phyloP scores from a whole-genome alignment of 2,329 filamentous ascomycete genomes.

The Fusarium udum region DNA sequence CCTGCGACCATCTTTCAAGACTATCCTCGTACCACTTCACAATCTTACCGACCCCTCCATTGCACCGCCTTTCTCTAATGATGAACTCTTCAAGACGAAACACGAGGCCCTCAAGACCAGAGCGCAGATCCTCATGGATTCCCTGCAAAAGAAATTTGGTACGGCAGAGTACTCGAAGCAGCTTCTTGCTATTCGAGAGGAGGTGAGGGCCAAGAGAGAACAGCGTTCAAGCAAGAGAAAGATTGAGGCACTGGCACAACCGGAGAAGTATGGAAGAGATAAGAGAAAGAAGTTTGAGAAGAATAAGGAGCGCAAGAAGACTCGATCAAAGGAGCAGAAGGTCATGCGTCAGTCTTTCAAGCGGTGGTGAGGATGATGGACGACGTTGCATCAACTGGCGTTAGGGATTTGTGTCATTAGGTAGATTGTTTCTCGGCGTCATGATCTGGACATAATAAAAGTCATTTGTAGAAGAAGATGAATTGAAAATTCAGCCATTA shows the following conservation, averaged over 20 bases:
- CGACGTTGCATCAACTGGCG: constrained; percentile 41
- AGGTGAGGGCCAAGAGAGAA: constrained; percentile 76
- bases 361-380: constrained; percentile 45
- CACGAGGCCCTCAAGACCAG: constrained; percentile 77
- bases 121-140: constrained; percentile 80
- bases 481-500: constrained; percentile 2
- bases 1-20: constrained; percentile 70
- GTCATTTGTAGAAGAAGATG: constrained; percentile 17
- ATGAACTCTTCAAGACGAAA: constrained; percentile 72
- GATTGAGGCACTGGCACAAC: constrained; percentile 84
- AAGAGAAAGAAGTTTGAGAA: constrained; percentile 87
- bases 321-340: constrained; percentile 77
- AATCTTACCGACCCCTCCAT: constrained; percentile 86
- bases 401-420: constrained; percentile 33
- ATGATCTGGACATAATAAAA: constrained; percentile 13
- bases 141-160: constrained; percentile 86
- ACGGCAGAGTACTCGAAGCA: constrained; percentile 80
- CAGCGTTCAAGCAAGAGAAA: constrained; percentile 84
- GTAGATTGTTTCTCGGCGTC: constrained; percentile 35
- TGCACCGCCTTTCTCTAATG: constrained; percentile 74
- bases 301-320: constrained; percentile 85
- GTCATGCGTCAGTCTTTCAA: constrained; percentile 77
- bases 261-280: constrained; percentile 78
- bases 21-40: constrained; percentile 70
- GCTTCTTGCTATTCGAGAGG: constrained; percentile 76